Percentiles rank a stretch among this genome's conserved stretches.
Conservation (phyloP, 2,329 filamentous ascomycete genomes). For the Alternaria angustiovoidea region DNA sequence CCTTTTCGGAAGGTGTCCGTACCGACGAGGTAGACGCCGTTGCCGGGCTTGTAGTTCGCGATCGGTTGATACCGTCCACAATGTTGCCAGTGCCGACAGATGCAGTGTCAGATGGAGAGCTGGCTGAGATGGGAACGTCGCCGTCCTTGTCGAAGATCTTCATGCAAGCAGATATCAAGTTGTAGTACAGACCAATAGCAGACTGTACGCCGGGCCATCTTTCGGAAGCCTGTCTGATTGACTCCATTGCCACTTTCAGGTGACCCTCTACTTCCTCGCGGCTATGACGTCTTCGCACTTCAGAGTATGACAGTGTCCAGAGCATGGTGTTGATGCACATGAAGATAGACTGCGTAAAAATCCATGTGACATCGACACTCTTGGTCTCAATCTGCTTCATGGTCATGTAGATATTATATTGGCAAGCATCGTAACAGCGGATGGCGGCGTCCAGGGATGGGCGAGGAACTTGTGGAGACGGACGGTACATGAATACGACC, state of each 20-base stretch:
- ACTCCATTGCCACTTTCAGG: constrained; percentile 77
- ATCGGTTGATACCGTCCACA: constrained; percentile 54
- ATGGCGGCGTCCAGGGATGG: constrained; percentile 81
- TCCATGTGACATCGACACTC: constrained; percentile 89
- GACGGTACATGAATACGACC: constrained; percentile 85
- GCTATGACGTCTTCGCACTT: constrained; percentile 76
- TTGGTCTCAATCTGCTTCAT: constrained; percentile 78
- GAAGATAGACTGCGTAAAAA: constrained; percentile 88
- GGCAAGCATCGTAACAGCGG: constrained; percentile 83
- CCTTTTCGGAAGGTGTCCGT: constrained; percentile 47
- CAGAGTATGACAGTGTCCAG: constrained; percentile 88
- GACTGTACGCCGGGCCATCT: constrained; percentile 91
- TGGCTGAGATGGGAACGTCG: constrained; percentile 59
- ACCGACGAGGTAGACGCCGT: constrained; percentile 50
- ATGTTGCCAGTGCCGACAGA: constrained; percentile 51
- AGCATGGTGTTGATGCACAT: constrained; percentile 91
- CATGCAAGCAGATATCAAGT: constrained; percentile 83
- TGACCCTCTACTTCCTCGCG: constrained; percentile 79
- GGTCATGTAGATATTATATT: constrained; percentile 82
- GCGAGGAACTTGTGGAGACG: constrained; percentile 88
- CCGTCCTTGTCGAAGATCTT: constrained; percentile 79
- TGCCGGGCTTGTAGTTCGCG: constrained; percentile 56
- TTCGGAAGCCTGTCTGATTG: constrained; percentile 80
- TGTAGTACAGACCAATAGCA: constrained; percentile 85
- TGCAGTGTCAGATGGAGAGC: constrained; percentile 58